Base-by-base conservation (phyloP, 805 yeast species). In the Metschnikowia bowlesiae region DNA sequence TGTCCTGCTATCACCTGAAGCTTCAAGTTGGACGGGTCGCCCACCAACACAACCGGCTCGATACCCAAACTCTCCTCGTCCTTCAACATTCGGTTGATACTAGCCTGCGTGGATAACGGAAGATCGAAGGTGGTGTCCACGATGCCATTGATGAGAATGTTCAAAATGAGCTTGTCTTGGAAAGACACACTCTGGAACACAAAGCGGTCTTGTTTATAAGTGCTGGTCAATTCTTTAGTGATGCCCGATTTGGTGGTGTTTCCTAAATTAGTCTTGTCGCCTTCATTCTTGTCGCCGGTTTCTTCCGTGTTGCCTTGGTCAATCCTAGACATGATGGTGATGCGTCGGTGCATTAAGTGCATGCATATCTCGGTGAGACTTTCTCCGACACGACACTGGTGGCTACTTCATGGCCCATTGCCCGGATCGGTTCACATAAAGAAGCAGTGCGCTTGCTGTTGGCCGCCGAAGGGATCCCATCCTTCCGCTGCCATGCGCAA, bases 101-200 rank as follows among this genome's bases (percentile, higher is more conserved):
- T 44, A 9, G 58, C 44, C 39, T 56, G 55, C n/a, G 68, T 53
- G 38, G 63, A 56, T 18, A 39, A 56, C 54, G 60, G 61, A 8
- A 78, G 65, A 44, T 76, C 80, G 52, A 73, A 75, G 1, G 82
- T 77, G 16, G 80, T 67, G 62, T 80, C 83, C 60, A 74, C 67
- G n/a, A 74, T 69, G 0, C 80, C 81, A 55, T 78, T 62, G 34
- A 63, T 63, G 42, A 71, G 66, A 11, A 79, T 58, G 40, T 70
- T 69, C 32, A 79, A 34, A 2, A 78, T 61, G 40, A 65, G 58
- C 51, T 69, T 70, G 51, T 78, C 76, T 2, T 60, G 61, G 30
- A 74, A 67, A 18, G 69, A 74, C 2, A 74, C 47, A 33, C 44
- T 47, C 52, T 62, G 68, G 51, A 64, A 64, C 26, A 51, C 48